These are phyloP conservation scores for Chytriomyces confervae DNA, from an alignment of 192 early-diverging fungal species.

Conservation along the genomic window DNA sequence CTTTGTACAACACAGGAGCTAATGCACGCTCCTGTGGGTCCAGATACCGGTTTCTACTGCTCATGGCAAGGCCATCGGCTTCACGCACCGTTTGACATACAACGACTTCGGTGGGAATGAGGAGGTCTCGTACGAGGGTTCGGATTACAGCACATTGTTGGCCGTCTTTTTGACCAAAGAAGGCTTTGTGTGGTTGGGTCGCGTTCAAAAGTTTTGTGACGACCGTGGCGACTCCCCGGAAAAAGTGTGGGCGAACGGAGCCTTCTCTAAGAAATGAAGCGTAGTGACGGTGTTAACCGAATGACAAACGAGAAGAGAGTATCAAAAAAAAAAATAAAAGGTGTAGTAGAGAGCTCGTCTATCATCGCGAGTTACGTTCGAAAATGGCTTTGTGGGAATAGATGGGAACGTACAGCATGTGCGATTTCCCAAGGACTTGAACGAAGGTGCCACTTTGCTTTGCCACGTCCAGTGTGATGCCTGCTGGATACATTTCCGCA, in stretches of 20 bases:
- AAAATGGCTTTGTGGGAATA: background rate
- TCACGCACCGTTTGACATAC: constrained; percentile 80
- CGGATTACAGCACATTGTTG: constrained; percentile 76
- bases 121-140: constrained; percentile 83
- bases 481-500: constrained; percentile 90
- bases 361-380: background rate
- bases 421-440: constrained; percentile 84
- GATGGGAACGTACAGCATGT: constrained; percentile 67
- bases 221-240: constrained; percentile 95
- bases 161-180: constrained; percentile 97
- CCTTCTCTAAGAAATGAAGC: constrained; percentile 67
- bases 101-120: constrained; percentile 75
- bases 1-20: constrained; percentile 78
- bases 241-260: constrained; percentile 89
- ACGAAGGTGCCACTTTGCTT: constrained; percentile 91
- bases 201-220: constrained; percentile 94
- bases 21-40: constrained; percentile 67
- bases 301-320: too few species aligned
- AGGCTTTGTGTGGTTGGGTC: constrained; percentile 78
- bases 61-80: constrained; percentile 85
- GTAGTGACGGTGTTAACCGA: background rate
- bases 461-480: constrained; percentile 79
- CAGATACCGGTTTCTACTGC: constrained; percentile 88
- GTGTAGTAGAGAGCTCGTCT: background rate
- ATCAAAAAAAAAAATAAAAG: background rate